Base-by-base conservation (phyloP, 2,329 filamentous ascomycete genomes). In the Botrytis fragariae region DNA sequence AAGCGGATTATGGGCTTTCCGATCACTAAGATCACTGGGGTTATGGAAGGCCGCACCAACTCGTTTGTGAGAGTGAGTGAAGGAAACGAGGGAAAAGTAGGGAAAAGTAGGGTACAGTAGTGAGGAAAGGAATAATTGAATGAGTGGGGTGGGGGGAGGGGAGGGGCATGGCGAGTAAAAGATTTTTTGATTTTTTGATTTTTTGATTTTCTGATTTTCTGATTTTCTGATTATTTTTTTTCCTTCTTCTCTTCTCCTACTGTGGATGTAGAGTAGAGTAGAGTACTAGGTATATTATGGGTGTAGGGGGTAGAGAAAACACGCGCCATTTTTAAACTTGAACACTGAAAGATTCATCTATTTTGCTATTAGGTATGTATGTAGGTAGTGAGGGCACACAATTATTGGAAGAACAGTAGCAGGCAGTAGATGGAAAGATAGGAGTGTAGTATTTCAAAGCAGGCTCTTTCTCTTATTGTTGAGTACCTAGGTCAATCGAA, bases 21-120 rank as follows among this genome's bases (percentile, higher is more conserved):
- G 59, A 61, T 61, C 59, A 61, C 59, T 67, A 45, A 29, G 45
- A 67, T 51, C 63, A 65, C 63, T 65, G 37, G 37, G 37, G 51
- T 12, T 29, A 54, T 54, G 51, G 60, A 22, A 63, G 37, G 39
- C 61, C 39, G 61, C 61, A 63, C 61, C 61, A 63, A 63, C 60
- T 42, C 20, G 25, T 42, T 62, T 63, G 42, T 44, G 45, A 25
- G 14, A 3, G 20, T 25, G 18, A 48, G 64, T 14, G 48, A 22
- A 44, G 29, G 25, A 12, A 25, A n/a, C 18, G 16, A 32, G 63
- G 20, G 14, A 29, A 45, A 29, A 45, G 62, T 32, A 39, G 16
- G 42, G 42, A 44, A 18, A 44, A 39, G 39, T 12, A 18, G 42
- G 18, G 45, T 45, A 45, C 44, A 45, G 44, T 51, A 37, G 51